These are phyloP conservation scores for Plasmodium vivax DNA, from an alignment of 169 alveolate genomes.

Conservation along the genomic window DNA sequence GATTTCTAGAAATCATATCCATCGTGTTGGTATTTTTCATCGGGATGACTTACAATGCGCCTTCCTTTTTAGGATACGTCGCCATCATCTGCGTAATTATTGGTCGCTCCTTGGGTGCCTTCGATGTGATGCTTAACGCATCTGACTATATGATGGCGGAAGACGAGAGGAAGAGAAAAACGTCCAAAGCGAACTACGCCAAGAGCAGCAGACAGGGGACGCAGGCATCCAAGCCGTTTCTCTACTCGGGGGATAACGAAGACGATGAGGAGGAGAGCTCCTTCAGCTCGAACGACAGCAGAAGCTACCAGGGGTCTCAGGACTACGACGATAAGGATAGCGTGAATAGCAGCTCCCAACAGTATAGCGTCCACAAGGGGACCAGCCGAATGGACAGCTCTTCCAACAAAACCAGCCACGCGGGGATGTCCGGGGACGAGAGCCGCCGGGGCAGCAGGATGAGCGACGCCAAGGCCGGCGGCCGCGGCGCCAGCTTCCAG, in stretches of 20 bases:
- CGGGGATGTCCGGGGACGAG: constrained; percentile 38
- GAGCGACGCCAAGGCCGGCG: constrained; percentile 19
- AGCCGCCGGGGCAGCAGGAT: constrained; percentile 27
- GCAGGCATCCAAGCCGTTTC: constrained; percentile 69
- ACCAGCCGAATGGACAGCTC: constrained; percentile 61
- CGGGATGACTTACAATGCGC: constrained; percentile 87
- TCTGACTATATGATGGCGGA: constrained; percentile 76
- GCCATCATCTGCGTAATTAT: constrained; percentile 83
- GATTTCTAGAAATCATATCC: constrained; percentile 91
- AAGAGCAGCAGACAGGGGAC: constrained; percentile 62
- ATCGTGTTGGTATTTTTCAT: constrained; percentile 91
- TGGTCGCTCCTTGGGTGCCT: constrained; percentile 88
- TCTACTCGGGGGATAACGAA: constrained; percentile 60
- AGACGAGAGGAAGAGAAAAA: constrained; percentile 61
- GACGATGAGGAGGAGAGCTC: constrained; percentile 76
- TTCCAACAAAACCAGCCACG: constrained; percentile 62
- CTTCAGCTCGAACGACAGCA: constrained; percentile 63
- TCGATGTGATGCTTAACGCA: constrained; percentile 84
- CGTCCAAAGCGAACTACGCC: constrained; percentile 26
- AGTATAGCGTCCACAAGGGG: constrained; percentile 61
- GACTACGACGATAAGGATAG: constrained; percentile 72
- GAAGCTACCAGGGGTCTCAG: constrained; percentile 72
- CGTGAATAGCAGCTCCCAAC: constrained; percentile 53
- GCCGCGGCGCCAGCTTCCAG: constrained; percentile 3
- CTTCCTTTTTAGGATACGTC: constrained; percentile 82